Conservation (phyloP, 805 yeast species). For the Lipomyces starkeyi region DNA sequence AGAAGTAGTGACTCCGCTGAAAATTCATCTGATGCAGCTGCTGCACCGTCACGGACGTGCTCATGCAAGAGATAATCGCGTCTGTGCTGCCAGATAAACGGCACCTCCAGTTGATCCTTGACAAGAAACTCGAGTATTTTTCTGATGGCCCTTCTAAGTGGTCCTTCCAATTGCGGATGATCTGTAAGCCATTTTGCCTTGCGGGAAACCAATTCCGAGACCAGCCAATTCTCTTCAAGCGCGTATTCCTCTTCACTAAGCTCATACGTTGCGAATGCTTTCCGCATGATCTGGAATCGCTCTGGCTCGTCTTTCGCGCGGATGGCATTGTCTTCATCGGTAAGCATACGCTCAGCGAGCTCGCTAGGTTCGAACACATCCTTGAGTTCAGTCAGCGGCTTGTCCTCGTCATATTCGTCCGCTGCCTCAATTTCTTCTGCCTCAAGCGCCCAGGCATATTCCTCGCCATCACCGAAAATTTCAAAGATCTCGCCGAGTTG, state of each 20-base stretch:
- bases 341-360: slow-evolving; percentile 84
- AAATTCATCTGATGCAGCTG: slow-evolving; percentile 31
- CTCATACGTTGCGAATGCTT: slow-evolving; percentile 64
- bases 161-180: slow-evolving; percentile 47
- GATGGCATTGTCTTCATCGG: slow-evolving; percentile 88
- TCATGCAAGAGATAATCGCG: slow-evolving; percentile 80
- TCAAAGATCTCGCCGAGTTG: slow-evolving; percentile 91
- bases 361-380: slow-evolving; percentile 96
- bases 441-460: slow-evolving; percentile 97
- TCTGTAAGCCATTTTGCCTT: slow-evolving; percentile 55
- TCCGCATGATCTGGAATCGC: slow-evolving; percentile 80
- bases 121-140: slow-evolving; percentile 74
- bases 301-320: slow-evolving; percentile 91
- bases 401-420: slow-evolving; percentile 46
- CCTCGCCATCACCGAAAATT: slow-evolving; percentile 96
- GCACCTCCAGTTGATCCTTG: slow-evolving; percentile 84
- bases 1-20: slow-evolving; percentile 44
- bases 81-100: slow-evolving; percentile 93
- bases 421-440: slow-evolving; percentile 72
- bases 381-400: slow-evolving; percentile 53
- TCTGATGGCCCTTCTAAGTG: slow-evolving; percentile 70
- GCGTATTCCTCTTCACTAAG: slow-evolving; percentile 70
- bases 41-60: slow-evolving; percentile 48
- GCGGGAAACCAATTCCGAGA: slow-evolving; percentile 64
- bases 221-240: slow-evolving; percentile 80